These are phyloP conservation scores for Metarhizium anisopliae DNA, from an alignment of 2,329 filamentous ascomycete genomes.

Conservation along the genomic window DNA sequence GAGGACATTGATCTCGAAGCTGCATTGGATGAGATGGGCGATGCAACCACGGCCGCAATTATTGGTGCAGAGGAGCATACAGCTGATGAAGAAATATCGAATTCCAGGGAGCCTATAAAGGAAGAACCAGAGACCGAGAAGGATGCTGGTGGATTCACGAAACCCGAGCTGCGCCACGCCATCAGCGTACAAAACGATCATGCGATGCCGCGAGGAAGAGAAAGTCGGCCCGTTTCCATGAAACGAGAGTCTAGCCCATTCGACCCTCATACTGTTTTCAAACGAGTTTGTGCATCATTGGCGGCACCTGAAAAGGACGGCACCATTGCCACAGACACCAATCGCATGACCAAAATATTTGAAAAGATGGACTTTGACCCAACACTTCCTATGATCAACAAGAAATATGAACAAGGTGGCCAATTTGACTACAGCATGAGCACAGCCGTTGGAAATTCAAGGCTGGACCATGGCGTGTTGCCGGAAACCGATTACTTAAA, in stretches of 20 bases:
- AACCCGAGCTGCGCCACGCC: conserved; percentile 50
- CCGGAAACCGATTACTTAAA: conserved; percentile 40
- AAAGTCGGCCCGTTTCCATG: conserved; percentile 20
- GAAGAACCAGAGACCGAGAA: conserved; percentile 11
- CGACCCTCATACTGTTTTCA: conserved; percentile 48
- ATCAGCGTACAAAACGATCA: conserved; percentile 43
- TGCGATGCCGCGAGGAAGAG: conserved; percentile 19
- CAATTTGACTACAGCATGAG: conserved; percentile 37
- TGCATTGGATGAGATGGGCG: conserved; percentile 13
- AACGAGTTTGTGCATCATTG: conserved; percentile 43
- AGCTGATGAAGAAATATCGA: conserved; percentile 10
- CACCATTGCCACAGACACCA: conserved; percentile 11
- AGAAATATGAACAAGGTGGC: conserved; percentile 50
- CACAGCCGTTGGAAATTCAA: conserved; percentile 19
- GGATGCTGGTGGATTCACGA: conserved; percentile 39
- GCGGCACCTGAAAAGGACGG: conserved; percentile 13
- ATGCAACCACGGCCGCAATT: conserved; percentile 6
- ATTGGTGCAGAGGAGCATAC: conserved; percentile 1
- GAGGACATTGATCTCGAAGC: conserved; percentile 30
- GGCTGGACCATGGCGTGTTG: conserved; percentile 23
- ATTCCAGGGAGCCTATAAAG: conserved; percentile 7
- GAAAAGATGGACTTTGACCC: conserved; percentile 46
- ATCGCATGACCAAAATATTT: conserved; percentile 38
- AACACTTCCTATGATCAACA: conserved; percentile 42
- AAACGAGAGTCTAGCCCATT: conserved; percentile 51